phyloP scores from a whole-genome alignment of 805 yeast genomes.

The Candida loeiensis region DNA sequence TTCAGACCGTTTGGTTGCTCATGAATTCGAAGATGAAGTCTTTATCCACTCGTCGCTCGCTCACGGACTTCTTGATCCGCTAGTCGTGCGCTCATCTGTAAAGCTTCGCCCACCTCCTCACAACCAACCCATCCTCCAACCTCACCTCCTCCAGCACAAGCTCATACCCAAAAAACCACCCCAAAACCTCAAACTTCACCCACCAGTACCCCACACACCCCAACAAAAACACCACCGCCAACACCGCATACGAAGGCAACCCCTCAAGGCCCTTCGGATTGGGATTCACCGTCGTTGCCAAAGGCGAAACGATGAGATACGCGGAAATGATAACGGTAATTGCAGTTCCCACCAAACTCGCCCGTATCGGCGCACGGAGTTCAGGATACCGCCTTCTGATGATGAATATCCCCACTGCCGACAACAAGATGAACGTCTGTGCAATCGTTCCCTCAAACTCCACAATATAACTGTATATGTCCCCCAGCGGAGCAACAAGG shows the following conservation, averaged over 20 bases:
- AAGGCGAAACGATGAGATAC: conserved; percentile 51
- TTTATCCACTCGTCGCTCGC: neutral
- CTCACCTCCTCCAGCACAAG: conserved; percentile 38
- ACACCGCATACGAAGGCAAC: conserved; percentile 49
- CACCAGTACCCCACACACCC: conserved; percentile 55
- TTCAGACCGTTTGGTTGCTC: too few relatives aligned
- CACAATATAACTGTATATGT: conserved; percentile 49
- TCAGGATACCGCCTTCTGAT: conserved; percentile 49
- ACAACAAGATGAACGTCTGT: conserved; percentile 48
- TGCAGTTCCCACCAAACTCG: conserved; percentile 46
- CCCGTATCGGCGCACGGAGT: conserved; percentile 48
- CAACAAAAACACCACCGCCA: conserved; percentile 40
- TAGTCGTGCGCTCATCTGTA: neutral
- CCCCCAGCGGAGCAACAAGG: conserved; percentile 42
- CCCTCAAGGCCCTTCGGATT: conserved; percentile 40
- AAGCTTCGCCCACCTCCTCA: conserved; percentile 49
- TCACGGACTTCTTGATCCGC: neutral
- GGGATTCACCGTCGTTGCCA: conserved; percentile 31
- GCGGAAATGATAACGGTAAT: conserved; percentile 44
- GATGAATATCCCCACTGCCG: conserved; percentile 56
- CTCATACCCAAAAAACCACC: conserved; percentile 44
- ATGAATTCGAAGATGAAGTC: too few relatives aligned
- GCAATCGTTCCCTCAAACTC: conserved; percentile 51
- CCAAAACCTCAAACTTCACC: conserved; percentile 46
- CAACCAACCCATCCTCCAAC: conserved; percentile 55